Evolutionary conservation across 129 eudicot genomes (phyloP).

Genomic region (Centaurea solstitialis): DNA sequence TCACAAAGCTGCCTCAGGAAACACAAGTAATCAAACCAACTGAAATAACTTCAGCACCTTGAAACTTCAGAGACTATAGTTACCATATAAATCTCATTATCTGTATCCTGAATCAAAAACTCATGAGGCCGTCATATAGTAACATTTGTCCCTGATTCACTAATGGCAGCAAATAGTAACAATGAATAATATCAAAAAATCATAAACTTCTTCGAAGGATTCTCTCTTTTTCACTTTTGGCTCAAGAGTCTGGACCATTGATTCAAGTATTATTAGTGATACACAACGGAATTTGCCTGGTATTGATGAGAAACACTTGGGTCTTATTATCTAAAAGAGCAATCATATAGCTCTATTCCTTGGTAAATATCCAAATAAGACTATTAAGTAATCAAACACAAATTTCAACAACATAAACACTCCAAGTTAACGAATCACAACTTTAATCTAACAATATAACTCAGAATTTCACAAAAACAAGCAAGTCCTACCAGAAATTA

Average conservation of each 20-base stretch:
- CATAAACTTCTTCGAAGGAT: neutral
- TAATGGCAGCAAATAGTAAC: neutral
- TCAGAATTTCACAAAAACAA: neutral
- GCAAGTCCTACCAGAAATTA: neutral
- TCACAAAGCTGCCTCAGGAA: neutral
- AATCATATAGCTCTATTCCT: neutral
- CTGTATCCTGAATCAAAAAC: too few relatives aligned
- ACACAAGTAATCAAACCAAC: neutral
- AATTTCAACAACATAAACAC: slow-evolving; percentile 1
- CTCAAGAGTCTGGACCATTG: neutral
- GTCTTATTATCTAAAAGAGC: neutral
- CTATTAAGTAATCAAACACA: neutral
- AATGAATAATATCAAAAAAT: neutral
- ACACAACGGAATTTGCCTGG: neutral
- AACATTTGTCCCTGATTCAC: too few relatives aligned
- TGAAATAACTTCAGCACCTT: neutral
- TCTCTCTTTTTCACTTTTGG: neutral
- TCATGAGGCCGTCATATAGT: too few relatives aligned
- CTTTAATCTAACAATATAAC: neutral
- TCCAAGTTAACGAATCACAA: neutral
- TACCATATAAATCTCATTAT: neutral
- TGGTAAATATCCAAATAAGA: neutral
- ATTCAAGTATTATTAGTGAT: neutral
- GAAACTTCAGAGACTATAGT: neutral
- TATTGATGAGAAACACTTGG: neutral